A percentile compares a stretch with the other conserved stretches of the same genome.
Evolutionary conservation across 805 yeast genomes (phyloP).

Genomic region (Zygotorulaspora florentina): DNA sequence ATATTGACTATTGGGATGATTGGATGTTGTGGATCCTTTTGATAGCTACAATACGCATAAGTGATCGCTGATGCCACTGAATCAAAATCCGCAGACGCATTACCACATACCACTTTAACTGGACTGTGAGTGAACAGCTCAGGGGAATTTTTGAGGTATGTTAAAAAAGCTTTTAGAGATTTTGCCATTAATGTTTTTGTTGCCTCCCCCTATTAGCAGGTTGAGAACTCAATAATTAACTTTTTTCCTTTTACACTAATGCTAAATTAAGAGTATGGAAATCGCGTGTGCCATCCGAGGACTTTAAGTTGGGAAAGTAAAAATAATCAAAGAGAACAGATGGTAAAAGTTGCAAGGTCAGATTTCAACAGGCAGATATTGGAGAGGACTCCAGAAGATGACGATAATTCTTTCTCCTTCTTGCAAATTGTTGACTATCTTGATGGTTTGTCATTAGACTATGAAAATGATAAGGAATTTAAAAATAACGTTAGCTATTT

Average conservation of each 20-base stretch:
- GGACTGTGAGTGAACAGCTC: conserved; percentile 3
- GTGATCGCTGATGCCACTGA: conserved; percentile 75
- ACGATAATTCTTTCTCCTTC: conserved; percentile 20
- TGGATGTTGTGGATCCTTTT: conserved; percentile 30
- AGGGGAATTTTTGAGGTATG: conserved; percentile 9
- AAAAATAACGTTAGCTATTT: conserved; percentile 32
- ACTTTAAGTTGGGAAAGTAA: neutral
- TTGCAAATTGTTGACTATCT: conserved; percentile 27
- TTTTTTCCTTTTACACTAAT: too few relatives aligned
- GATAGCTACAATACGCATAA: conserved; percentile 48
- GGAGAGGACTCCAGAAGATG: conserved; percentile 27
- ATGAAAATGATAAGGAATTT: conserved; percentile 16
- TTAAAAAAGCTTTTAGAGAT: conserved; percentile 11
- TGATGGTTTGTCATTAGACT: conserved; percentile 29
- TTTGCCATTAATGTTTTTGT: conserved; percentile 7
- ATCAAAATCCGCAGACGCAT: conserved; percentile 86
- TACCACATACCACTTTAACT: conserved; percentile 45
- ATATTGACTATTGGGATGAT: conserved; percentile 76
- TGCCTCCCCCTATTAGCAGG: neutral
- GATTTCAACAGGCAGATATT: conserved; percentile 18
- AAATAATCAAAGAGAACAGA: neutral
- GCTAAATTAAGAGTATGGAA: neutral
- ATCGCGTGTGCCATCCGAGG: neutral
- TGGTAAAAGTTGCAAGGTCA: conserved; percentile 22
- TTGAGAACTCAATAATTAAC: neutral